Conservation (phyloP, 2,329 filamentous ascomycete genomes). For the Penicillium oxalicum region DNA sequence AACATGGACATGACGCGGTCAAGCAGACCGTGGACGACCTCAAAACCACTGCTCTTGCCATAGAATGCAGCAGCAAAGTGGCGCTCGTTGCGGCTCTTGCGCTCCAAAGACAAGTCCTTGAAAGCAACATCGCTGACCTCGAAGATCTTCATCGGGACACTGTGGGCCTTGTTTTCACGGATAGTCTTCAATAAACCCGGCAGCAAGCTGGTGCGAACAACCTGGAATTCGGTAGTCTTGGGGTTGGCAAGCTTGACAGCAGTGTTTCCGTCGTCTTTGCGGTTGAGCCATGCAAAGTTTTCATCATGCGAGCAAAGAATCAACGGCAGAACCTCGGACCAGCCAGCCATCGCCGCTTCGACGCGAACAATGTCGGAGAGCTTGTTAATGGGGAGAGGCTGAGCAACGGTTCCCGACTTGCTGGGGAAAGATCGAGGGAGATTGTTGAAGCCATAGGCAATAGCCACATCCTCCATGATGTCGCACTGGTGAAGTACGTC, state of each 20-base stretch:
- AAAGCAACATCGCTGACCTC: conserved; percentile 87
- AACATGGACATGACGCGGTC: conserved; percentile 93
- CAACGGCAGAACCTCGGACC: conserved; percentile 91
- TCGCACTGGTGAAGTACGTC: conserved; percentile 96
- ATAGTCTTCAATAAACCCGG: conserved; percentile 90
- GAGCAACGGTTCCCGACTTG: conserved; percentile 78
- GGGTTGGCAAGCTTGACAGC: conserved; percentile 85
- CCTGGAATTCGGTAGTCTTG: conserved; percentile 88
- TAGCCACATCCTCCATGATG: conserved; percentile 96
- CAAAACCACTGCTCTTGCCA: conserved; percentile 89
- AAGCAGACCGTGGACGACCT: conserved; percentile 87
- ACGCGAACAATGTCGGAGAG: conserved; percentile 82
- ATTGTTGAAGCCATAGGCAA: conserved; percentile 96
- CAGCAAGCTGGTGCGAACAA: conserved; percentile 79
- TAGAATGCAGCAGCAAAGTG: conserved; percentile 97
- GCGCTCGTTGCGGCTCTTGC: conserved; percentile 84
- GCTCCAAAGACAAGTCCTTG: conserved; percentile 75
- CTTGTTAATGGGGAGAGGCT: conserved; percentile 88
- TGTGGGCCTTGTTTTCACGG: conserved; percentile 84
- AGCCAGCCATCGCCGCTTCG: conserved; percentile 89
- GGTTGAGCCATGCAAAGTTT: conserved; percentile 94
- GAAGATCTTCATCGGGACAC: conserved; percentile 85
- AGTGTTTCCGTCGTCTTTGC: conserved; percentile 75
- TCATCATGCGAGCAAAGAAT: conserved; percentile 97
- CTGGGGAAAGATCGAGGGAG: conserved; percentile 81